These are phyloP conservation scores for Amorphotheca resinae DNA, from an alignment of 495 filamentous ascomycete genomes.

Conservation along the genomic window DNA sequence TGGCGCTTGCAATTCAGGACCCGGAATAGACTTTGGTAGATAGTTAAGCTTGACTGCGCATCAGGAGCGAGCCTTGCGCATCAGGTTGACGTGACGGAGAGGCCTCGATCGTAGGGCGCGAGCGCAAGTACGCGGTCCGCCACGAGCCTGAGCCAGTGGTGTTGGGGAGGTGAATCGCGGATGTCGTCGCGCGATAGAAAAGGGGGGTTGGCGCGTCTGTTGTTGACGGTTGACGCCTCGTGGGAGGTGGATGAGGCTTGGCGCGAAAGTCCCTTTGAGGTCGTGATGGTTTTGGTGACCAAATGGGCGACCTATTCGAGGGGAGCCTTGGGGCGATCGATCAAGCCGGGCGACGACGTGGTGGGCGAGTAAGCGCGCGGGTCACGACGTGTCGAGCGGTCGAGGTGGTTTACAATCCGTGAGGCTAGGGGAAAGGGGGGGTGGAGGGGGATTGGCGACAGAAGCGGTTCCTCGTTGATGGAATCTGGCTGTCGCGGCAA, in stretches of 20 bases:
- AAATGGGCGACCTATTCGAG: constrained; percentile 5
- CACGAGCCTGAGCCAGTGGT: constrained; percentile 1
- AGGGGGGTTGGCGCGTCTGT: constrained; percentile 12
- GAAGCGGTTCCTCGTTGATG: constrained; percentile 10
- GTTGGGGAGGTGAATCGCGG: neutral
- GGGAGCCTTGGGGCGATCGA: constrained; percentile 3
- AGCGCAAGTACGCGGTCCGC: constrained; percentile 7
- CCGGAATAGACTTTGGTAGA: constrained; percentile 1
- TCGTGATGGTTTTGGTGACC: constrained; percentile 8
- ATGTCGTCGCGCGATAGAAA: constrained; percentile 13
- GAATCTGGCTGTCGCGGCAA: constrained; percentile 3
- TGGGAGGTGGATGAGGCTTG: constrained; percentile 16
- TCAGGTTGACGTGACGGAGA: constrained; percentile 13
- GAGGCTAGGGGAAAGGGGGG: constrained; percentile 3
- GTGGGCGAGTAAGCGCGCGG: constrained; percentile 8
- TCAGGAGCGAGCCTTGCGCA: constrained; percentile 22
- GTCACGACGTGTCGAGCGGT: constrained; percentile 17
- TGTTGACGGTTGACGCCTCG: constrained; percentile 19
- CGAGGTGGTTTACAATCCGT: constrained; percentile 2
- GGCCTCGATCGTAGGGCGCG: constrained; percentile 5
- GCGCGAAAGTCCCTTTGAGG: constrained; percentile 22
- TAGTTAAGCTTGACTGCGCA: constrained; percentile 14
- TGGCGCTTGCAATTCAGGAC: constrained; percentile 12
- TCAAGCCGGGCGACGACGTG: constrained; percentile 2
- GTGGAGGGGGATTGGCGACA: constrained; percentile 5